Conservation (phyloP, 345 rosid genomes). For the Euphorbia lathyris region DNA sequence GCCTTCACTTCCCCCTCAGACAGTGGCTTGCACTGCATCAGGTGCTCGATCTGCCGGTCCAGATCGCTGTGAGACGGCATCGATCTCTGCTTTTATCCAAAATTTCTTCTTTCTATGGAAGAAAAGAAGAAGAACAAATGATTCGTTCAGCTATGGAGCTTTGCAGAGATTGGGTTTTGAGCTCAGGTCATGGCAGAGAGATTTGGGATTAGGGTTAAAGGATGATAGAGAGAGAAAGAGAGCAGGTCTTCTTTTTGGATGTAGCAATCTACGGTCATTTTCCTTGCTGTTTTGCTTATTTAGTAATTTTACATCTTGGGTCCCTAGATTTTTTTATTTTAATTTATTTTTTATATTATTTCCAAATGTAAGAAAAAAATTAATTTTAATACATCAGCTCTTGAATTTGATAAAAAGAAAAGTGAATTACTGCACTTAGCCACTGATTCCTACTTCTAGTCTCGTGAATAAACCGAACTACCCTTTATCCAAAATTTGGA, state of each 20-base stretch:
- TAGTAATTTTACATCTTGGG: not conserved
- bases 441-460: no score
- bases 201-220: constrained; percentile 15
- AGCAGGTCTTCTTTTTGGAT: not conserved
- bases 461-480: no score
- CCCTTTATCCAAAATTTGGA: no score
- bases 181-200: constrained; percentile 17
- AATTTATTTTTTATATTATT: no score
- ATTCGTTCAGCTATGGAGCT: not conserved
- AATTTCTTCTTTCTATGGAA: not conserved
- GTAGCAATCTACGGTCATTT: not conserved
- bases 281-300: not conserved
- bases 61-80: constrained; percentile 34
- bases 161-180: not conserved
- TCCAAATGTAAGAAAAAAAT: no score
- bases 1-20: constrained; percentile 35
- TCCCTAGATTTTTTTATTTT: not conserved
- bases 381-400: no score
- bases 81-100: not conserved
- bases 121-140: not conserved
- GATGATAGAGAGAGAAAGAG: not conserved
- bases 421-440: no score
- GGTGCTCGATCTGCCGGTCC: constrained; percentile 36
- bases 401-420: no score
- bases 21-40: constrained; percentile 36